Percentiles rank a stretch among this genome's conserved stretches.
Conservation (phyloP, 805 yeast species). For the Saitoella complicata region DNA sequence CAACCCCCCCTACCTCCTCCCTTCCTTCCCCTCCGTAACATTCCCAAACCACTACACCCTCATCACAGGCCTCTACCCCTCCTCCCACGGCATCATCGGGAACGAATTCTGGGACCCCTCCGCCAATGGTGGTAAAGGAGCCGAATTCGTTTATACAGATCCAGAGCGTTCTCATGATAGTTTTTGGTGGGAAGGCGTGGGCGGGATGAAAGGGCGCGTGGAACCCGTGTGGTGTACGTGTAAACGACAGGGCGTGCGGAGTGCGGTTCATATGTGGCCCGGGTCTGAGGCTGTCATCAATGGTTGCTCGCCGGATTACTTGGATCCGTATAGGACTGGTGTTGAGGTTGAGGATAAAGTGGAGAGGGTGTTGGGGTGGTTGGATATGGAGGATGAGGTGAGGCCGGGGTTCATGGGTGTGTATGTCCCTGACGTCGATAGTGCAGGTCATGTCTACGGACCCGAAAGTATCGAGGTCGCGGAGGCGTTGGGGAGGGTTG, state of each 20-base stretch:
- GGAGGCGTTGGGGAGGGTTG: constrained; percentile 45
- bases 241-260: constrained; percentile 36
- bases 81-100: constrained; percentile 75
- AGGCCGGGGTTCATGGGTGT: constrained; percentile 67
- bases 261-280: constrained; percentile 95
- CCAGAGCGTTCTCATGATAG: constrained; percentile 34
- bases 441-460: constrained; percentile 61
- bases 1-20: constrained; percentile 70
- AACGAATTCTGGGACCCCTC: constrained; percentile 62
- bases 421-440: constrained; percentile 69
- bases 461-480: constrained; percentile 43
- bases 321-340: constrained; percentile 47
- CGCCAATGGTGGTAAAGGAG: too few relatives aligned
- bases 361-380: constrained; percentile 44
- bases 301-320: constrained; percentile 31
- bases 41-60: constrained; percentile 88
- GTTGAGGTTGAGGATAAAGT: constrained; percentile 45
- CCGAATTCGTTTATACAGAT: constrained; percentile 48
- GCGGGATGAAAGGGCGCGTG: not conserved
- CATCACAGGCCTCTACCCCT: constrained; percentile 72
- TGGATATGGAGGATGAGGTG: constrained; percentile 35
- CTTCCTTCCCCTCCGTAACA: constrained; percentile 78
- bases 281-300: constrained; percentile 57
- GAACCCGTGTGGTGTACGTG: constrained; percentile 83
- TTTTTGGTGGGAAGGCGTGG: constrained; percentile 66